These are phyloP conservation scores for Bolboschoenoplectus hybrid DNA, from an alignment of 202 grass and related monocot species.

Conservation along the genomic window DNA sequence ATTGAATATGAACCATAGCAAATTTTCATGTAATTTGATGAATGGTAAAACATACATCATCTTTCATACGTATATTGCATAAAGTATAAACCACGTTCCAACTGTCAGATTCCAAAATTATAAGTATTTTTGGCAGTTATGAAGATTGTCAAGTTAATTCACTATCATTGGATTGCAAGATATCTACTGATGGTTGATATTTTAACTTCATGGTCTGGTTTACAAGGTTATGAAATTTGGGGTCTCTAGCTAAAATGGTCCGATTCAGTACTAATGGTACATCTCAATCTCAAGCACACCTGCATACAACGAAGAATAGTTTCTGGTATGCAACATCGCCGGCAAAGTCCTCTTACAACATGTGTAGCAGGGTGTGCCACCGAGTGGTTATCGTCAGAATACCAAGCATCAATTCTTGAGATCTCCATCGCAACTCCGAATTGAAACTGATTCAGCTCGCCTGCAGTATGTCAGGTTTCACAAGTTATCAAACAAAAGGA, in stretches of 20 bases:
- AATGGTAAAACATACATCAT: background rate
- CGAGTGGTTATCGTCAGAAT: constrained; percentile 64
- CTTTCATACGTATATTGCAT: background rate
- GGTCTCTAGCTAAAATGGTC: background rate
- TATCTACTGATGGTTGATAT: background rate
- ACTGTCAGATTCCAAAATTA: background rate
- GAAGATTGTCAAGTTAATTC: constrained; percentile 1
- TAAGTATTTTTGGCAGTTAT: background rate
- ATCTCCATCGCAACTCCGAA: constrained; percentile 91
- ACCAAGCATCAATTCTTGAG: constrained; percentile 96
- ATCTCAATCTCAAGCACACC: constrained; percentile 43
- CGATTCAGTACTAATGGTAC: background rate
- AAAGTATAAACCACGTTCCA: background rate
- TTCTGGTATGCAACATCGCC: constrained; percentile 90
- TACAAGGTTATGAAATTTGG: constrained; percentile 16
- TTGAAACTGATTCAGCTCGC: constrained; percentile 92
- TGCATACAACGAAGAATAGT: constrained; percentile 92
- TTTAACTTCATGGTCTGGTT: background rate
- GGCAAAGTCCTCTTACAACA: constrained; percentile 77
- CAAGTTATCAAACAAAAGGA: constrained; percentile 24
- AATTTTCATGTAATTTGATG: background rate
- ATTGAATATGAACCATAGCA: background rate
- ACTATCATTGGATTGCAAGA: background rate
- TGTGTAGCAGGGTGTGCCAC: constrained; percentile 64
- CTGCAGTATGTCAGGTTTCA: constrained; percentile 37